Evolutionary conservation across 306 rosid genomes (phyloP), one percentile per base, ranked within the genome.

Genomic region (Erythrophleum fordii): DNA sequence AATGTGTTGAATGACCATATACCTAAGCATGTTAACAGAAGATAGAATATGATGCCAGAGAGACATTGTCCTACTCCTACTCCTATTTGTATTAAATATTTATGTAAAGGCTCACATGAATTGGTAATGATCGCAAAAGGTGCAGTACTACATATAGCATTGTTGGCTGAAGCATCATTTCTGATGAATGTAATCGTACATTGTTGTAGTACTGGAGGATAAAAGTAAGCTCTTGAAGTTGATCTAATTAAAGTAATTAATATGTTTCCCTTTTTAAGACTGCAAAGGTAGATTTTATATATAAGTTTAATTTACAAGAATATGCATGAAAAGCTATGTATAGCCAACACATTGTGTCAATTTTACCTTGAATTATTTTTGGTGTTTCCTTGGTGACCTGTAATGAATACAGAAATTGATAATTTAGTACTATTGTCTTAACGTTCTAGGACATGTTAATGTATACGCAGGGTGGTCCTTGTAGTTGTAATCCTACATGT

Each of bases 1-100:
- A 39, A 44, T 51, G 35, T 79, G 35, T 80, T 59, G 64, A 75
- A 41, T 73, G 48, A 45, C 39, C 75, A 29, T 29, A 64, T 55
- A 34, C 68, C 41, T 22, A 14, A 69, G 61, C 41, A 48, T 42
- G 31, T 69, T 11, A 26, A 23, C 75, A 37, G 29, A 51, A 51
- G 52, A 69, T 52, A 18, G 59, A 2, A 52, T 58, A 23, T 58
- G 17, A 58, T 25, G 25, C 35, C 25, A 3, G 34, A 58, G 65
- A 58, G 17, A 58, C 34, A 23, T 58, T 25, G 9, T 51, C 9
- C 23, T 51, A 3, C 23, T 51, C 56, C 56, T 18, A 17, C 7
- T 22, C 62, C 29, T n/a, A n/a, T n/a, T 58, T 58, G 65, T 11
- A 58, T 10, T 25, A 11, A 20, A 20, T 23, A 58, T 58, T 2